Evolutionary conservation across 495 filamentous ascomycete genomes (phyloP).

Genomic region (Xylaria bambusicola): DNA sequence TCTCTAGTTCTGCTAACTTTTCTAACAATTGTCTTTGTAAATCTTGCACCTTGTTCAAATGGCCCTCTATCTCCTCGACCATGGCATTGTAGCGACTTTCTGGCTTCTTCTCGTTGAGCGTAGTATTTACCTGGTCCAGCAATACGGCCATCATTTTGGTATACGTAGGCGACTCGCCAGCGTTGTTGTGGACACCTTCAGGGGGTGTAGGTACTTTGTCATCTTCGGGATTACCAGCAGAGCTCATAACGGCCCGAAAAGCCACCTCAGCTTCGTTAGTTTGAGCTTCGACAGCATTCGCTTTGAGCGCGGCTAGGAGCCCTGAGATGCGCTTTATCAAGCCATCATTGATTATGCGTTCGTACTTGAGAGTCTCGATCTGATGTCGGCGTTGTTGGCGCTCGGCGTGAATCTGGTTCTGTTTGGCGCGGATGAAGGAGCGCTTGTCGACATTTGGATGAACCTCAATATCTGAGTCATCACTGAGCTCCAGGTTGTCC

Average conservation of each 20-base stretch:
- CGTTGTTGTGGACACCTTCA: slow-evolving; percentile 73
- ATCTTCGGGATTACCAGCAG: slow-evolving; percentile 59
- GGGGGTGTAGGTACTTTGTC: slow-evolving; percentile 73
- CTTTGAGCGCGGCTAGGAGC: slow-evolving; percentile 69
- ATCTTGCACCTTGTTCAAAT: slow-evolving; percentile 72
- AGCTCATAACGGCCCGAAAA: slow-evolving; percentile 84
- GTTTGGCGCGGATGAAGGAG: slow-evolving; percentile 98
- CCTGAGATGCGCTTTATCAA: slow-evolving; percentile 78
- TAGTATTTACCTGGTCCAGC: slow-evolving; percentile 91
- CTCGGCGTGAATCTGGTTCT: slow-evolving; percentile 92
- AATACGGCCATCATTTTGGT: slow-evolving; percentile 93
- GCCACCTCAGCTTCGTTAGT: slow-evolving; percentile 75
- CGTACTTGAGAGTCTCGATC: slow-evolving; percentile 89
- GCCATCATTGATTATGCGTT: slow-evolving; percentile 89
- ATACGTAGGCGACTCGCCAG: slow-evolving; percentile 75
- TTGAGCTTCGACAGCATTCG: slow-evolving; percentile 67
- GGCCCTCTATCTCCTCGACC: slow-evolving; percentile 70
- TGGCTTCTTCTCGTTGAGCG: slow-evolving; percentile 69
- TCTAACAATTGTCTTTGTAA: slow-evolving; percentile 72
- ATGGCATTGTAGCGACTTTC: slow-evolving; percentile 70
- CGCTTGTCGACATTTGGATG: slow-evolving; percentile 99
- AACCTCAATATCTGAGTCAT: slow-evolving; percentile 97
- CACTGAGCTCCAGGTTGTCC: slow-evolving; percentile 92
- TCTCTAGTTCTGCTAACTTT: slow-evolving; percentile 80
- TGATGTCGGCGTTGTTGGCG: slow-evolving; percentile 79